Conservation (phyloP, 805 yeast genomes). For the Candida sanyiensis region DNA sequence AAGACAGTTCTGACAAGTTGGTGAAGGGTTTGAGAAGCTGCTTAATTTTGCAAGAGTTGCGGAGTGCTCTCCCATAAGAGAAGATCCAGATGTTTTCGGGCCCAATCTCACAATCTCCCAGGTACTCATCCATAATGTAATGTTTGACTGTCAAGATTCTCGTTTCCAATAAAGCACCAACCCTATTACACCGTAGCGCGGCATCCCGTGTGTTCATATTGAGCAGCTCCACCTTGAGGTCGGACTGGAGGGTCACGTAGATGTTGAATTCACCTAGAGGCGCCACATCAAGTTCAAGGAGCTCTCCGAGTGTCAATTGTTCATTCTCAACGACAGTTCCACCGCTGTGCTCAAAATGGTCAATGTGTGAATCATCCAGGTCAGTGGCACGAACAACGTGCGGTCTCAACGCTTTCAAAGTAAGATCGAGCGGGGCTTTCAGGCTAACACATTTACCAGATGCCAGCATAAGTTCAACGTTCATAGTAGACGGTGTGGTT, state of each 20-base stretch:
- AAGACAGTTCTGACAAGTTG: slow-evolving; percentile 4
- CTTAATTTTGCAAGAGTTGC: slow-evolving; percentile 16
- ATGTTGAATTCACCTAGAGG: slow-evolving; percentile 28
- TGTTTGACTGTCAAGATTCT: slow-evolving; percentile 20
- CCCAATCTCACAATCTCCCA: slow-evolving; percentile 13
- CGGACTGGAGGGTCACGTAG: slow-evolving; percentile 20
- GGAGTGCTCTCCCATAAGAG: slow-evolving; percentile 22
- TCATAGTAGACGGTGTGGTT: slow-evolving; percentile 14
- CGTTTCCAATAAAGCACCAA: slow-evolving; percentile 18
- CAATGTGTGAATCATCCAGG: slow-evolving; percentile 12
- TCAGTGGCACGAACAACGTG: slow-evolving; percentile 14
- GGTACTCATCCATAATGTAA: slow-evolving; percentile 23
- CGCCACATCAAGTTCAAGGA: slow-evolving; percentile 31
- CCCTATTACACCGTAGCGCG: slow-evolving; percentile 10
- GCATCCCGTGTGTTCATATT: slow-evolving; percentile 16
- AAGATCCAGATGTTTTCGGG: slow-evolving; percentile 23
- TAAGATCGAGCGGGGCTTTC: slow-evolving; percentile 13
- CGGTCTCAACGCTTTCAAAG: slow-evolving; percentile 15
- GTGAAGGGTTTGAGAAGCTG: slow-evolving; percentile 11
- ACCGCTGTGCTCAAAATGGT: slow-evolving; percentile 19
- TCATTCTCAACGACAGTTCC: slow-evolving; percentile 15
- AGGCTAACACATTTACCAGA: slow-evolving; percentile 16
- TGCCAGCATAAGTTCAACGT: slow-evolving; percentile 17
- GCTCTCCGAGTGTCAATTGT: slow-evolving; percentile 23
- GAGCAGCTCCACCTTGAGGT: slow-evolving; percentile 26